phyloP scores from a whole-genome alignment of 2,329 filamentous ascomycete genomes.

The Botrytis fragariae region DNA sequence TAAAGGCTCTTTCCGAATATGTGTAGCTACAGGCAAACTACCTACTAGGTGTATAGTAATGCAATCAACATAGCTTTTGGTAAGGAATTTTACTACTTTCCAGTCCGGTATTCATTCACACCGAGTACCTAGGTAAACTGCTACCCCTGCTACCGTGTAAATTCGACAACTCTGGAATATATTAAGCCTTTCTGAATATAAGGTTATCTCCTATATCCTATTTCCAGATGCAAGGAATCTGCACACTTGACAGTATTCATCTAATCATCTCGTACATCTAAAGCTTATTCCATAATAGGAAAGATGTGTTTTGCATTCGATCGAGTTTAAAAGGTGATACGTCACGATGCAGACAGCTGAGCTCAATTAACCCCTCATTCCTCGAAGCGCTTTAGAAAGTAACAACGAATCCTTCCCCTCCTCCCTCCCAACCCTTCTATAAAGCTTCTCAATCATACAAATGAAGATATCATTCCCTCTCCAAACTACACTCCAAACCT shows the following conservation, averaged over 20 bases:
- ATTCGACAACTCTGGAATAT: background rate
- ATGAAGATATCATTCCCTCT: slow-evolving; percentile 1
- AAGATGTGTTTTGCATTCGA: background rate
- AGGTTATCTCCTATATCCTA: background rate
- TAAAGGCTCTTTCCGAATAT: too few relatives aligned
- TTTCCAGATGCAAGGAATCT: background rate
- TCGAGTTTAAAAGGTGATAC: background rate
- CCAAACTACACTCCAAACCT: background rate
- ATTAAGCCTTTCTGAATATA: background rate
- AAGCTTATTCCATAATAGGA: background rate
- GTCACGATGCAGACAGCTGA: slow-evolving; percentile 9
- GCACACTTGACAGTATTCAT: background rate
- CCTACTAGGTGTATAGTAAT: background rate
- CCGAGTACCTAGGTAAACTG: background rate
- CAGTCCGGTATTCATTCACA: background rate
- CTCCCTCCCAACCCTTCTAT: background rate
- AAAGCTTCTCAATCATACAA: background rate
- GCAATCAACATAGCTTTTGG: background rate
- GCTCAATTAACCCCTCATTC: background rate
- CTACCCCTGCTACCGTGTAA: background rate
- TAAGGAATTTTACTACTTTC: background rate
- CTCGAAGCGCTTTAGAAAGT: background rate
- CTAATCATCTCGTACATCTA: background rate
- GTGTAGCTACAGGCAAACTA: too few relatives aligned
- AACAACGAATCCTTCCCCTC: background rate